These are phyloP conservation scores for Sphaerulina vaccinii DNA, from an alignment of 2,329 filamentous ascomycete species.

Conservation along the genomic window DNA sequence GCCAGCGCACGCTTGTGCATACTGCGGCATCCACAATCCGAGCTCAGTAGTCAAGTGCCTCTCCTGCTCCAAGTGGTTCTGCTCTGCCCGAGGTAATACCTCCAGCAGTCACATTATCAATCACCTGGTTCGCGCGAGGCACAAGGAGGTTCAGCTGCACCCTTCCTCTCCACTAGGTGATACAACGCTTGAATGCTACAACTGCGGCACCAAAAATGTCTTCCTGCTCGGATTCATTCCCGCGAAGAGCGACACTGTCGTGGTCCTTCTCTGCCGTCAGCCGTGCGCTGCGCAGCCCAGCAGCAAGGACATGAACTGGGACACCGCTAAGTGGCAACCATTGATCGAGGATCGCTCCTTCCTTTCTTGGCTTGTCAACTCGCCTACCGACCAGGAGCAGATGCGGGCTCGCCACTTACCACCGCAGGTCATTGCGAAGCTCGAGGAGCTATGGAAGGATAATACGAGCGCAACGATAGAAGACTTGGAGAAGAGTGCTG, in stretches of 20 bases:
- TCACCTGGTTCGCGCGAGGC: conserved; percentile 91
- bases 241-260: conserved; percentile 96
- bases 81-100: conserved; percentile 92
- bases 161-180: conserved; percentile 90
- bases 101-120: conserved; percentile 98
- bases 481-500: conserved; percentile 86
- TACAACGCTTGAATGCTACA: conserved; percentile 97
- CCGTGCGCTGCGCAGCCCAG: conserved; percentile 93
- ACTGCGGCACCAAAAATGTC: conserved; percentile 98
- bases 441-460: conserved; percentile 99
- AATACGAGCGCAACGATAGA: conserved; percentile 83
- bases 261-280: conserved; percentile 93
- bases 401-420: conserved; percentile 90
- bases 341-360: conserved; percentile 97
- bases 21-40: conserved; percentile 94
- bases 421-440: conserved; percentile 89
- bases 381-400: conserved; percentile 91
- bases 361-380: conserved; percentile 84
- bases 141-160: conserved; percentile 98
- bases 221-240: conserved; percentile 97
- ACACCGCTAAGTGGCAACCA: conserved; percentile 95
- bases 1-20: conserved; percentile 93
- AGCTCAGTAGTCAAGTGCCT: conserved; percentile 95
- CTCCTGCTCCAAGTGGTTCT: conserved; percentile 97
- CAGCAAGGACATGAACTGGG: conserved; percentile 99